Evolutionary conservation across 495 filamentous ascomycete genomes (phyloP), one percentile per base, ranked within the genome.

Genomic region (Aspergillus cristatus): DNA sequence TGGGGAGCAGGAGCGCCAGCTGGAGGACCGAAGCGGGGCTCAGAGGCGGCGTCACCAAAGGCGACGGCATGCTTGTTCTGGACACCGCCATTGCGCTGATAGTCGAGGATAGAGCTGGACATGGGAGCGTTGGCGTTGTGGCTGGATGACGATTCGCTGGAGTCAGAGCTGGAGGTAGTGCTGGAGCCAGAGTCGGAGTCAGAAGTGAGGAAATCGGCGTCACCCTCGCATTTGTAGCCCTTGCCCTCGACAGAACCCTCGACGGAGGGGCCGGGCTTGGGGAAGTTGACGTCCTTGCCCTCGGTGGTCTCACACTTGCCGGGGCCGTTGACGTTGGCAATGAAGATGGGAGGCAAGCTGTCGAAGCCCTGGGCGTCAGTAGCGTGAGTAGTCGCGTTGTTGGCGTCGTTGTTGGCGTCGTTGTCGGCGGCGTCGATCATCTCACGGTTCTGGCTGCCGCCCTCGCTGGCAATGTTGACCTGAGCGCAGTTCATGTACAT

Each of bases 401-500:
- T n/a, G 10, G 28, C 28, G 11, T 5, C 28, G 3, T n/a, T 11
- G 3, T 37, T 26, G 20, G 6, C 20, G 12, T 6, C 13, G 20
- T 7, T 34, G 20, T 24, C 12, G 5, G 5, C 28, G 5, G 3
- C 12, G 22, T 37, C 22, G 17, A 10, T 13, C 8, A 4, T 14
- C 14, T 7, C 35, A 17, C 41, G 39, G 7, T 36, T 42, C 1
- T 32, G 43, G 34, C 73, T 76, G 7, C 72, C 76, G 0, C 63
- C 58, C 34, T 73, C 77, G 8, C 72, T 75, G 0, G 62, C 58
- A 45, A 94, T 73, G 4, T 70, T 76, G 32, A 90, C 70, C 14
- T 82, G 74, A 3, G 81, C 83, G 43, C 89, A 96, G 72, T 89
- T 87, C 88, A 93, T 94, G 70, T 94, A 94, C 76, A 93, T 86